Evolutionary conservation across 345 rosid species (phyloP), one percentile per base, ranked within the genome.

Genomic region (Excoecaria agallocha): DNA sequence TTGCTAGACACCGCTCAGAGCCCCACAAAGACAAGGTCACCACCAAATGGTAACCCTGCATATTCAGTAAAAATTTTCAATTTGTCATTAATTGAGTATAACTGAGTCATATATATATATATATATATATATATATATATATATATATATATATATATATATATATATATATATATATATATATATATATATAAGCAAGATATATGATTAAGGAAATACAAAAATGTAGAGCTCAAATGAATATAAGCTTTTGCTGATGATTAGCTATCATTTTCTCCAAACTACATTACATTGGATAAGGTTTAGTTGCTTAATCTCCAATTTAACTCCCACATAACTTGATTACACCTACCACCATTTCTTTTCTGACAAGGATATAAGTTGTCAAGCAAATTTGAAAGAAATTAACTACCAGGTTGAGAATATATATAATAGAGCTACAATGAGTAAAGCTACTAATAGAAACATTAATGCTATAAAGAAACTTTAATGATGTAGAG

Each of bases 301-400:
- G 65, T 48, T 41, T 11, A 45, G 48, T 60, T 8, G 52, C 37
- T 49, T 74, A 62, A n/a, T n/a, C 3, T 69, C 24, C 61, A 37
- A 10, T 67, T 60, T 30, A 12, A 59, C 65, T 45, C 54, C 61
- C 46, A 1, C 46, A 46, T 30, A 11, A 12, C 8, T 30, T 60
- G 46, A 24, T 41, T 52, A 63, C 78, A 41, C 13, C 39, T 69
- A 70, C 79, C 49, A 49, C 71, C 68, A 75, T 73, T 76, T 77
- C 80, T 84, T 84, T 82, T 79, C 88, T 4, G 85, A 85, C 71
- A 89, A 79, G 17, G 89, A 87, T 85, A 84, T 72, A 74, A 89
- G 89, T 90, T 87, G 85, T n/a, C 67, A 79, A 25, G 66, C 66
- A 77, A 68, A 60, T 20, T 13, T 19, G 8, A 20, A 9, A 51